phyloP scores from a whole-genome alignment of 805 yeast genomes.

The Candida pseudofarinosa region DNA sequence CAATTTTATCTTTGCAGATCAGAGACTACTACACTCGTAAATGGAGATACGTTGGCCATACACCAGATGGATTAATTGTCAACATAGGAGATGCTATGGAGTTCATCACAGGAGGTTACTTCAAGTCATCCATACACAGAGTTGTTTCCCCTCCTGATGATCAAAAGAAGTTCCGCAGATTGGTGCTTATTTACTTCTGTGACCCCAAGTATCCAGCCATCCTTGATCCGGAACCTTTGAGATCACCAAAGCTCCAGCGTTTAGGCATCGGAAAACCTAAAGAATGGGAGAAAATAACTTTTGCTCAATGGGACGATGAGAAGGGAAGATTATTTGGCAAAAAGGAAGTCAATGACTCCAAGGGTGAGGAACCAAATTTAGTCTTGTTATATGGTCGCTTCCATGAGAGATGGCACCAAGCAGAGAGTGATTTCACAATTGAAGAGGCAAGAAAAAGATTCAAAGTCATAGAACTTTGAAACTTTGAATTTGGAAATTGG shows the following conservation, averaged over 20 bases:
- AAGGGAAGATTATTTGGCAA: conserved; percentile 45
- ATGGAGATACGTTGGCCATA: conserved; percentile 29
- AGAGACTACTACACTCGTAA: conserved; percentile 26
- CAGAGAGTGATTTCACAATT: conserved; percentile 19
- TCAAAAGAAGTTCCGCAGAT: conserved; percentile 18
- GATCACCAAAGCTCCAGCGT: conserved; percentile 19
- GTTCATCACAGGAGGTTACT: conserved; percentile 27
- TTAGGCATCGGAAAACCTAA: conserved; percentile 19
- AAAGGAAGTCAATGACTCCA: conserved; percentile 27
- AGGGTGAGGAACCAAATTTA: conserved; percentile 34
- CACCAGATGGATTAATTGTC: conserved; percentile 25
- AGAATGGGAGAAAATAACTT: conserved; percentile 27
- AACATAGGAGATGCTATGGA: conserved; percentile 29
- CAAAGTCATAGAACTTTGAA: conserved; percentile 16
- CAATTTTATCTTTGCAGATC: conserved; percentile 26
- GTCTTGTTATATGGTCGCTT: conserved; percentile 37
- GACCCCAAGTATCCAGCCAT: conserved; percentile 16
- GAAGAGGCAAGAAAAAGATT: conserved; percentile 23
- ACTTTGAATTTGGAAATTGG: too few species aligned
- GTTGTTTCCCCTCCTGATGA: conserved; percentile 25
- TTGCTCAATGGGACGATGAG: conserved; percentile 33
- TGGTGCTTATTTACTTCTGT: conserved; percentile 24
- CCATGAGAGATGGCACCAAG: conserved; percentile 44
- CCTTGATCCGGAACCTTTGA: conserved; percentile 23
- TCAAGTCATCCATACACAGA: conserved; percentile 23